Base-by-base conservation (phyloP, 2,329 filamentous ascomycete species). In the Colletotrichum lentis region DNA sequence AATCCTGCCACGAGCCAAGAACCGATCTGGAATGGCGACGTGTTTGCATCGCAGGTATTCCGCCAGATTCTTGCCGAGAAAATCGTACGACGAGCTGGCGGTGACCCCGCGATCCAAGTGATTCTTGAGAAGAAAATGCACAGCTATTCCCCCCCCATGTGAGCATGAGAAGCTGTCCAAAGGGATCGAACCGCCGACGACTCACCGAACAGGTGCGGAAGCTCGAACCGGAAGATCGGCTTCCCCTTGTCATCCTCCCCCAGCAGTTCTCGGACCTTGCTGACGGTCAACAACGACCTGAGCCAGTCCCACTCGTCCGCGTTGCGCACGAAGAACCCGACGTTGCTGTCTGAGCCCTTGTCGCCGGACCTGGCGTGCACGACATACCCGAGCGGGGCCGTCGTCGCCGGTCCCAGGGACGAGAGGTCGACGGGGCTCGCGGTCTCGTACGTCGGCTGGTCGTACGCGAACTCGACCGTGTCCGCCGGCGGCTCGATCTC, bases 141-240 rank as follows among this genome's bases (percentile, higher is more conserved):
- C 77, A 10, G 74, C 43, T 67, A 3, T 20, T 11, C 12, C 59
- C 27, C 27, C 27, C 27, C 8, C 27, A 7, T 10, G 2, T 31
- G 27, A 31, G 27, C 27, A 27, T 27, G 27, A 27, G 5, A 27
- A 27, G 5, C 27, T 27, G 27, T 27, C 8, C 1, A 27, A 43
- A 7, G 5, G 8, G 22, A 59, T 11, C 37, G 35, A 43, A 8
- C n/a, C 27, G 27, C 8, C 18, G 8, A 37, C 7, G 10, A 43
- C 64, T 71, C 46, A 71, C 62, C 65, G 46, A 50, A 46, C 7
- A 60, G 57, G 27, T 64, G 56, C 6, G 81, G 78, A 27, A 85
- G 74, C 73, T 85, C 83, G 37, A 83, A 82, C 0, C 82, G 76
- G 55, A 84, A 82, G 46, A 85, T 77, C 24, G 75, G 73, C 60